These are phyloP conservation scores for Rasamsonia emersonii DNA, from an alignment of 2,329 filamentous ascomycete genomes.

Conservation along the genomic window DNA sequence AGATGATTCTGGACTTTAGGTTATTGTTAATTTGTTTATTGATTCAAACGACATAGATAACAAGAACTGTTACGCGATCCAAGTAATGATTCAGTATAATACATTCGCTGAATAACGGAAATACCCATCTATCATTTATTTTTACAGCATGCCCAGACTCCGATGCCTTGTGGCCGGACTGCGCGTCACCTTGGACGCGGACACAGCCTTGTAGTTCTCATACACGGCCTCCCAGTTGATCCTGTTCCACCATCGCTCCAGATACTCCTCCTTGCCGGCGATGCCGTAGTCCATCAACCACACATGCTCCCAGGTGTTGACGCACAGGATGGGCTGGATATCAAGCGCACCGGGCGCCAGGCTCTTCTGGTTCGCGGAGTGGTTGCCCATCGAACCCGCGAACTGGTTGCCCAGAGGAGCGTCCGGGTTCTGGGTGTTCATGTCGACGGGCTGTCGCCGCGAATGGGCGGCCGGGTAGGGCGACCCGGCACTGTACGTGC, in stretches of 20 bases:
- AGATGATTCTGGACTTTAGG: no score
- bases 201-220: conserved; percentile 31
- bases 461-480: conserved; percentile 81
- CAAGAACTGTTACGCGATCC: no score
- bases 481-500: conserved; percentile 85
- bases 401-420: conserved; percentile 26
- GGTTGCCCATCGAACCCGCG: conserved; percentile 27
- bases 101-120: conserved; percentile 7
- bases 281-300: conserved; percentile 78
- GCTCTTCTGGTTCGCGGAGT: conserved; percentile 24
- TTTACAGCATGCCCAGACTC: conserved; percentile 19
- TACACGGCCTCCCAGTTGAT: conserved; percentile 78
- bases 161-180: conserved; percentile 13
- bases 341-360: conserved; percentile 38
- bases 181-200: conserved; percentile 16
- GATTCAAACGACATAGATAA: no score
- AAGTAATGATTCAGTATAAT: no score
- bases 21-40: no score
- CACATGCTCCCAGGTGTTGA: conserved; percentile 95
- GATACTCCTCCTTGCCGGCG: conserved; percentile 65
- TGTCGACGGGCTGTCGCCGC: conserved; percentile 52
- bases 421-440: conserved; percentile 33
- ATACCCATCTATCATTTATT: conserved; percentile 9
- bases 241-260: conserved; percentile 75
- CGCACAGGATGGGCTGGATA: conserved; percentile 70